These are phyloP conservation scores for Periglandula ipomoeae DNA, from an alignment of 2,329 filamentous ascomycete species.

Conservation along the genomic window DNA sequence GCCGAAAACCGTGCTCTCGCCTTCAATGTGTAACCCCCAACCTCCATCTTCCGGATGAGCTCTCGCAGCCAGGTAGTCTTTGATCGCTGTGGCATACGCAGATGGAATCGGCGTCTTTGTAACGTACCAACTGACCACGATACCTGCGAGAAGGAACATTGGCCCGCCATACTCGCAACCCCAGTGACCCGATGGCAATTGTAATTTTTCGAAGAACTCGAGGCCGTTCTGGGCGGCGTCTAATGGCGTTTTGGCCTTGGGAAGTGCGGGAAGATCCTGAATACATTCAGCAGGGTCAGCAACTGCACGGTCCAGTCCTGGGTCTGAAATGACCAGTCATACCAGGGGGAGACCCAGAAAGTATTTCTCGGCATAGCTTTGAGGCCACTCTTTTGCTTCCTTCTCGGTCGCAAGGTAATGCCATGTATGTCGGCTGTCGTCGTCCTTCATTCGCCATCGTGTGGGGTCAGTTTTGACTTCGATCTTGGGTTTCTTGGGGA, in stretches of 20 bases:
- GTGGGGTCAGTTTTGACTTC: slow-evolving; percentile 63
- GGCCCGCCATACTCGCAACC: slow-evolving; percentile 95
- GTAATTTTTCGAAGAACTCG: slow-evolving; percentile 79
- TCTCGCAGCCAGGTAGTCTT: slow-evolving; percentile 80
- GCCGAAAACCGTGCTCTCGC: slow-evolving; percentile 83
- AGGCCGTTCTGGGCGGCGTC: slow-evolving; percentile 76
- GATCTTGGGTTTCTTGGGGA: slow-evolving; percentile 38
- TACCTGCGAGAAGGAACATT: slow-evolving; percentile 84
- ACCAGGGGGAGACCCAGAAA: slow-evolving; percentile 74
- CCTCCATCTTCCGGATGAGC: slow-evolving; percentile 85
- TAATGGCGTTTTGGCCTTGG: slow-evolving; percentile 60
- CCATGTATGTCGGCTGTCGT: slow-evolving; percentile 85
- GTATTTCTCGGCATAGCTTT: slow-evolving; percentile 83
- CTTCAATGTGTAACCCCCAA: slow-evolving; percentile 95
- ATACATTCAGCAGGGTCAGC: neutral
- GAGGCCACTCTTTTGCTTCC: slow-evolving; percentile 68
- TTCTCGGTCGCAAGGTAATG: slow-evolving; percentile 74
- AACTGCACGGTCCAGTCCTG: neutral
- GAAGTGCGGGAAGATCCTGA: slow-evolving; percentile 66
- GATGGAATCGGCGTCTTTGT: slow-evolving; percentile 80
- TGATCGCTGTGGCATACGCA: slow-evolving; percentile 77
- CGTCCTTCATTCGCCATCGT: slow-evolving; percentile 77
- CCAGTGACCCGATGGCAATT: slow-evolving; percentile 87
- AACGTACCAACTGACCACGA: slow-evolving; percentile 79
- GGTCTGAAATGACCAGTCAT: slow-evolving; percentile 13